Base-by-base conservation (phyloP, 177 flowering plant genomes). In the Vitis hybrid region DNA sequence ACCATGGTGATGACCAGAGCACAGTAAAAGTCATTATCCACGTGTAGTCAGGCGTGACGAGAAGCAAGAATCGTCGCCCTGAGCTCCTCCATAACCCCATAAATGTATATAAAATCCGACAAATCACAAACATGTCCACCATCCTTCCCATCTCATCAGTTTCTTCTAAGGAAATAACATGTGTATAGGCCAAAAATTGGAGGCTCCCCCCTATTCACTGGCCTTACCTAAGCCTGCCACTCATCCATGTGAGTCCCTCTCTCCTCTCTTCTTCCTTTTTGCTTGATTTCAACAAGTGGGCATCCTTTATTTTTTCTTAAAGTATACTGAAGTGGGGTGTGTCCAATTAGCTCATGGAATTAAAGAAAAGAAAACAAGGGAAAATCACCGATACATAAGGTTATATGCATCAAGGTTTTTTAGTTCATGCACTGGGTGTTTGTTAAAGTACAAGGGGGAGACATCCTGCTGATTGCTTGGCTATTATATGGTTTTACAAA, bases 11-110 rank as follows among this genome's bases (percentile, higher is more conserved):
- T 51, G 78, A 65, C 57, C 57, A 52, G 11, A 66, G 53, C 62
- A 77, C 77, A 71, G 72, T 38, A 70, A n/a, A 56, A 33, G 72
- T 79, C 74, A 65, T 73, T 65, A 70, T 70, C 77, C 77, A 79
- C 75, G 73, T 73, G 76, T 72, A 60, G 33, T 24, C 38, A 20
- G 58, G 66, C 9, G 47, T 1, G 54, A 62, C 73, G 67, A 68
- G 54, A 70, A 62, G 60, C 76, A 44, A 14, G 62, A 70, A 47
- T 60, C 67, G 54, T 65, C 55, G 44, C 19, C 5, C 13, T 55
- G 22, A 24, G 60, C 33, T 19, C 68, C 71, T 69, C 66, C 72
- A 55, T 53, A 2, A 67, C 47, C 20, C 56, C 50, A 24, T 62
- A 11, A 24, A 28, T 56, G 67, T 70, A 24, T 70, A 70, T 67